Percentiles rank a stretch among this genome's conserved stretches.
These are phyloP conservation scores for Talaromyces sp. DNA, from an alignment of 2,329 filamentous ascomycete species.

Conservation along the genomic window DNA sequence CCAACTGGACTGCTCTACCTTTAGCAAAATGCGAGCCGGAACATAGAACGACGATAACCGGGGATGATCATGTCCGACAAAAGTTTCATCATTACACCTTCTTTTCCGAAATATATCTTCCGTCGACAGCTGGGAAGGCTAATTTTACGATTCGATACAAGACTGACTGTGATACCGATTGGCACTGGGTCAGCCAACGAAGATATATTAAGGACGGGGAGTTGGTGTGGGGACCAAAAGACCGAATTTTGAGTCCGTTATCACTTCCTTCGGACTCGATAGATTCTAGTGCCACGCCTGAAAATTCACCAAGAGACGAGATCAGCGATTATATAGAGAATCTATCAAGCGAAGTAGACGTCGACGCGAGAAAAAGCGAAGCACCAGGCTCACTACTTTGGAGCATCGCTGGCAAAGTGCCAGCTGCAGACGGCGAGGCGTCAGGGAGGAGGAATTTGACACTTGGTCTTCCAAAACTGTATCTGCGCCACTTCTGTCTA, in stretches of 20 bases:
- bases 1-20: conserved; percentile 54
- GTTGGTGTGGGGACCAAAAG: conserved; percentile 32
- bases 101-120: conserved; percentile 24
- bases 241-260: conserved; percentile 6
- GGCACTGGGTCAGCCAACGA: conserved; percentile 43
- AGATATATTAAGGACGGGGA: conserved; percentile 36
- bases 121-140: conserved; percentile 22
- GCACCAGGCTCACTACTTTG: conserved; percentile 37
- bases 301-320: conserved; percentile 15
- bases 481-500: conserved; percentile 73
- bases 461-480: conserved; percentile 61
- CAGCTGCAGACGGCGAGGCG: conserved; percentile 47
- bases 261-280: neutral
- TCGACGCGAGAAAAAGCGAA: conserved; percentile 34
- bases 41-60: conserved; percentile 24
- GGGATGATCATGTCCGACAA: conserved; percentile 15
- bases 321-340: conserved; percentile 30
- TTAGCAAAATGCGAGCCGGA: conserved; percentile 41
- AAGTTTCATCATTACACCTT: conserved; percentile 32
- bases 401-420: conserved; percentile 53
- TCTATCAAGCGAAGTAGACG: conserved; percentile 27
- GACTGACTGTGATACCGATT: conserved; percentile 29
- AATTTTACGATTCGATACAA: conserved; percentile 43
- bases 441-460: conserved; percentile 54
- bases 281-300: neutral